phyloP scores from a whole-genome alignment of 108 stramenopile species.

The Aurantiochytrium sp. region DNA sequence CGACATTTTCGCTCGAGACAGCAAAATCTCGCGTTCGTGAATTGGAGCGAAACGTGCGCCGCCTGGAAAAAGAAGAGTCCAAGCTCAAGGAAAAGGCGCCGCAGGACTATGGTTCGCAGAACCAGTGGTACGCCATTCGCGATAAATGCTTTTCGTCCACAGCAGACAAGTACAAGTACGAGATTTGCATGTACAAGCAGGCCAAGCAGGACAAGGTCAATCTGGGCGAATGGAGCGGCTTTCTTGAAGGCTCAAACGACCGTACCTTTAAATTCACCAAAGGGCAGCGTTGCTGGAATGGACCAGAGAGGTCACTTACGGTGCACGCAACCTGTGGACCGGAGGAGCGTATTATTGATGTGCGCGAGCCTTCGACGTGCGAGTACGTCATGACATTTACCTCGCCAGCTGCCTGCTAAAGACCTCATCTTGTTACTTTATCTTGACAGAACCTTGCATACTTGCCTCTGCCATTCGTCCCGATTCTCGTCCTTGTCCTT shows the following conservation, averaged over 20 bases:
- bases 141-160: neutral
- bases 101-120: neutral
- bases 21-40: neutral
- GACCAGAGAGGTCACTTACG: conserved; percentile 32
- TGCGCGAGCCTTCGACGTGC: conserved; percentile 47
- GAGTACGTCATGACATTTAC: conserved; percentile 28
- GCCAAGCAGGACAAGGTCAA: neutral
- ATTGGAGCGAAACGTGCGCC: neutral
- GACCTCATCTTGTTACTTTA: too few species aligned
- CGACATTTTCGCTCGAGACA: too few species aligned
- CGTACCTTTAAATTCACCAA: conserved; percentile 18
- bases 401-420: conserved; percentile 45
- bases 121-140: neutral
- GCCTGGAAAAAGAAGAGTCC: neutral
- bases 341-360: conserved; percentile 26
- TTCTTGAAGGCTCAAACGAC: neutral
- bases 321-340: conserved; percentile 39
- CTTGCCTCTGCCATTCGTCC: too few species aligned
- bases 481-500: too few species aligned
- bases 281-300: conserved; percentile 43
- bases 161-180: neutral
- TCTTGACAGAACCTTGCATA: too few species aligned
- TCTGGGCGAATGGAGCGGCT: conserved; percentile 4
- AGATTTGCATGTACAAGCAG: neutral
- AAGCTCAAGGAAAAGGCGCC: neutral